Evolutionary conservation across 1,284 basidiomycete genomes (phyloP).

Genomic region (Fistulinella cinereoalba): DNA sequence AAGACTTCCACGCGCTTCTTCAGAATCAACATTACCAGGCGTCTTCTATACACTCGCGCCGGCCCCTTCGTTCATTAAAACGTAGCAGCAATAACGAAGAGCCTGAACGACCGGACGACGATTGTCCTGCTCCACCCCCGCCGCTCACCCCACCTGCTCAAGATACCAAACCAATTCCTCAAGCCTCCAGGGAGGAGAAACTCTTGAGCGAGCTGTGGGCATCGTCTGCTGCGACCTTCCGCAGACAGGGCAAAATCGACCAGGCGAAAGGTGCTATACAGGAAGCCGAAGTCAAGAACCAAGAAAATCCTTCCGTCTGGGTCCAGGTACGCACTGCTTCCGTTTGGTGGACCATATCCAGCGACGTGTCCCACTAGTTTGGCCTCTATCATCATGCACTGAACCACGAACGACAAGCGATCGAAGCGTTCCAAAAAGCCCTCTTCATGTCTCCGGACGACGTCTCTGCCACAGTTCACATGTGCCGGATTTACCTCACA

Average conservation of each 20-base stretch:
- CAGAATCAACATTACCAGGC: conserved; percentile 70
- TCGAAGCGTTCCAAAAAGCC: conserved; percentile 80
- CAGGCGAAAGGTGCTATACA: conserved; percentile 90
- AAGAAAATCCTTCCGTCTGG: conserved; percentile 88
- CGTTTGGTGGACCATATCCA: background rate
- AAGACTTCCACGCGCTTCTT: conserved; percentile 65
- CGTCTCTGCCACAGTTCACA: conserved; percentile 71
- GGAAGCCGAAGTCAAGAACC: conserved; percentile 90
- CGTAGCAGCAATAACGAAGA: conserved; percentile 33
- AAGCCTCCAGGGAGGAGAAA: conserved; percentile 61
- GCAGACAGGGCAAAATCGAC: conserved; percentile 84
- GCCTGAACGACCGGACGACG: conserved; percentile 34
- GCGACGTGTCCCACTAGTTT: conserved; percentile 44
- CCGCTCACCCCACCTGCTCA: conserved; percentile 33
- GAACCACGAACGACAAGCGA: conserved; percentile 57
- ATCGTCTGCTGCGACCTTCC: conserved; percentile 91
- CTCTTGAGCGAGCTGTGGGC: conserved; percentile 90
- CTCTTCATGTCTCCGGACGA: conserved; percentile 77
- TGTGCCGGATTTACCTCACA: conserved; percentile 69
- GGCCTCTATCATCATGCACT: conserved; percentile 71
- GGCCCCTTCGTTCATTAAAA: conserved; percentile 51
- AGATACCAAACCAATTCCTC: conserved; percentile 39
- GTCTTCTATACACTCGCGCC: conserved; percentile 82
- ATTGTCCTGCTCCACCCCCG: conserved; percentile 43
- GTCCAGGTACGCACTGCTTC: conserved; percentile 66